These are phyloP conservation scores for Prunus yedoensis DNA, from an alignment of 331 rosid genomes.

Conservation along the genomic window DNA sequence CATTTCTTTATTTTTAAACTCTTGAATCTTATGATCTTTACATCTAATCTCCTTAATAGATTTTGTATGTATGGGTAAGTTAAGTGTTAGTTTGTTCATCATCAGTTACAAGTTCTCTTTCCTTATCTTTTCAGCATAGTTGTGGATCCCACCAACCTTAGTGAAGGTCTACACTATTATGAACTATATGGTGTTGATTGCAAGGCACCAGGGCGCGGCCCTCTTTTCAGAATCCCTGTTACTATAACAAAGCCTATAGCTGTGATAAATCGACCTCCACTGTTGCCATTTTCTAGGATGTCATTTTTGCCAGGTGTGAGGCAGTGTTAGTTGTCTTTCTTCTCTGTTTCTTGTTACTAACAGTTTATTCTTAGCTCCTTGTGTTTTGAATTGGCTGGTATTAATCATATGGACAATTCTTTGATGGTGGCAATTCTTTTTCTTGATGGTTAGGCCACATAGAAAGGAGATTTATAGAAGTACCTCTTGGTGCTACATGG, in stretches of 20 bases:
- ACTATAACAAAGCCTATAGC: constrained; percentile 70
- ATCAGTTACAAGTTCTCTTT: constrained; percentile 19
- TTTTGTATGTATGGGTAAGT: not conserved
- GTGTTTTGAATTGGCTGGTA: not conserved
- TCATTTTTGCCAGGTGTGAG: constrained; percentile 76
- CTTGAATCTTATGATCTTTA: not conserved
- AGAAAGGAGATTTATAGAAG: constrained; percentile 81
- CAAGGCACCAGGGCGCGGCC: constrained; percentile 93
- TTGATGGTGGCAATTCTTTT: constrained; percentile 13
- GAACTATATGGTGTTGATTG: constrained; percentile 80
- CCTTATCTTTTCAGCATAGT: constrained; percentile 57
- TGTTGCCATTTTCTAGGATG: constrained; percentile 60
- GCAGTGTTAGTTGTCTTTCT: constrained; percentile 8
- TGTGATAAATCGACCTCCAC: constrained; percentile 52
- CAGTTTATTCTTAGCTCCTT: not conserved
- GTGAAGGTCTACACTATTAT: constrained; percentile 83
- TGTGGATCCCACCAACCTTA: constrained; percentile 75
- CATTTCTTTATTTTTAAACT: not conserved
- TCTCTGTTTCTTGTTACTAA: not conserved
- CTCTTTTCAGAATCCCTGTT: constrained; percentile 83
- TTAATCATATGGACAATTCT: not conserved
- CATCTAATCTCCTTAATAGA: not conserved
- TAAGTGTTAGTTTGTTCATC: constrained; percentile 9
- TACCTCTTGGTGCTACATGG: constrained; percentile 86
- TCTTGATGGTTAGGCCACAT: constrained; percentile 61